Conservation (phyloP, 805 yeast species). For the Teunomyces stri region DNA sequence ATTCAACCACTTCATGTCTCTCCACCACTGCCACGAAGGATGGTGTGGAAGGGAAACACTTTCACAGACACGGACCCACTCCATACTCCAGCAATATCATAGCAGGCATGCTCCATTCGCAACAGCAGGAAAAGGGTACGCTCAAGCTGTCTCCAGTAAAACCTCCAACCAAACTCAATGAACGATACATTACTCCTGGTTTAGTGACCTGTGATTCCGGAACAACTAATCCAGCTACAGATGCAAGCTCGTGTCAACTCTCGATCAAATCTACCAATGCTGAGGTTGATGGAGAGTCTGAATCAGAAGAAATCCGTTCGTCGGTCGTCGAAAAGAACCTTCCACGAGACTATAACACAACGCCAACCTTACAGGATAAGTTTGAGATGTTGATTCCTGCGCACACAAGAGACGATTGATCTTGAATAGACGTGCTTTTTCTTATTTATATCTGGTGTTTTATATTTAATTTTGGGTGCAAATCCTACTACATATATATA, state of each 20-base stretch:
- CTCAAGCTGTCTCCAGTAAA: not conserved
- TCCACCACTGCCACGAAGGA: conserved; percentile 75
- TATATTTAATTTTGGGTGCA: not conserved
- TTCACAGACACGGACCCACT: conserved; percentile 45
- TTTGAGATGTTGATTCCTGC: conserved; percentile 33
- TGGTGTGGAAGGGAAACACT: conserved; percentile 63
- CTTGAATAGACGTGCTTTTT: not conserved
- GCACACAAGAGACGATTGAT: conserved; percentile 24
- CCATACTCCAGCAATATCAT: conserved; percentile 32
- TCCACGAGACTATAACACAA: conserved; percentile 1
- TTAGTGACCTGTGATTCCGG: not conserved
- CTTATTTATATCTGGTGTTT: not conserved
- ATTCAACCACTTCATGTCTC: conserved; percentile 63
- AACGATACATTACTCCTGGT: not conserved
- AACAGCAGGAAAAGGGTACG: conserved; percentile 9
- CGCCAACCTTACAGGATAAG: conserved; percentile 40
- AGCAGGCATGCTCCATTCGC: conserved; percentile 23
- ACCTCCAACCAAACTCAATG: not conserved
- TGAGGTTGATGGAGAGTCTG: conserved; percentile 25
- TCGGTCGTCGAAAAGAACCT: conserved; percentile 11
- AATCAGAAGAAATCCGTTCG: conserved; percentile 14
- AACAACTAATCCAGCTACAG: not conserved
- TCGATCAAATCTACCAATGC: conserved; percentile 29
- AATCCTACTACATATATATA: not conserved
- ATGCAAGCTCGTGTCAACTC: conserved; percentile 6